phyloP scores from a whole-genome alignment of 2,329 filamentous ascomycete genomes.

The Apiospora koreana region DNA sequence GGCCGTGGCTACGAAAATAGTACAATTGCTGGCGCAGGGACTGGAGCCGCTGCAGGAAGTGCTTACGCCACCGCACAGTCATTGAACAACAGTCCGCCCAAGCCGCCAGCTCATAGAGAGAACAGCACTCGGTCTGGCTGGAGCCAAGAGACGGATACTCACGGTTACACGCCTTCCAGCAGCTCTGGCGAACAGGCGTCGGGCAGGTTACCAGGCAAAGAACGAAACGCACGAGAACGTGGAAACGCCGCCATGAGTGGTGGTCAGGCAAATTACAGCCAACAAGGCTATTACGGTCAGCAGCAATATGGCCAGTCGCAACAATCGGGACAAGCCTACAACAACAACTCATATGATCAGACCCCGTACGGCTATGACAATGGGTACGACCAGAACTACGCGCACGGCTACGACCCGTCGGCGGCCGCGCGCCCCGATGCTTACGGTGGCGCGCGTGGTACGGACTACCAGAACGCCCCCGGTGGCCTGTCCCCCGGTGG shows the following conservation, averaged over 20 bases:
- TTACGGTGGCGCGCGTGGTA: conserved; percentile 18
- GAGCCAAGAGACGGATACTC: not conserved
- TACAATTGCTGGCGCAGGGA: conserved; percentile 22
- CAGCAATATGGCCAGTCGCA: not conserved
- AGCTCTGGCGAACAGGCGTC: conserved; percentile 60
- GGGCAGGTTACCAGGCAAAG: conserved; percentile 68
- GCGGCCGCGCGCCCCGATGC: conserved; percentile 3
- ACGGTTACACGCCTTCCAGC: not conserved
- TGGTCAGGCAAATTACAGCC: conserved; percentile 18
- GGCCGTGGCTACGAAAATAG: conserved; percentile 26
- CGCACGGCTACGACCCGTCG: conserved; percentile 21
- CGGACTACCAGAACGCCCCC: conserved; percentile 37
- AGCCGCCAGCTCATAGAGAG: conserved; percentile 15
- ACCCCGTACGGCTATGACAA: conserved; percentile 18
- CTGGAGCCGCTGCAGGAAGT: conserved; percentile 24
- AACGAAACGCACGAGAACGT: conserved; percentile 64
- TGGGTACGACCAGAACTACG: conserved; percentile 18
- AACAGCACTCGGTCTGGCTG: not conserved
- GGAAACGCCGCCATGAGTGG: conserved; percentile 62
- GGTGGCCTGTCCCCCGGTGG: conserved; percentile 43
- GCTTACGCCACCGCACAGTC: conserved; percentile 19
- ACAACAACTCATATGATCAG: conserved; percentile 23
- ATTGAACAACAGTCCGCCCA: conserved; percentile 29
- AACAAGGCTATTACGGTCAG: conserved; percentile 20
- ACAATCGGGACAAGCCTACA: conserved; percentile 9